phyloP scores from a whole-genome alignment of 495 filamentous ascomycete species.

The Tetracladium setigerum region DNA sequence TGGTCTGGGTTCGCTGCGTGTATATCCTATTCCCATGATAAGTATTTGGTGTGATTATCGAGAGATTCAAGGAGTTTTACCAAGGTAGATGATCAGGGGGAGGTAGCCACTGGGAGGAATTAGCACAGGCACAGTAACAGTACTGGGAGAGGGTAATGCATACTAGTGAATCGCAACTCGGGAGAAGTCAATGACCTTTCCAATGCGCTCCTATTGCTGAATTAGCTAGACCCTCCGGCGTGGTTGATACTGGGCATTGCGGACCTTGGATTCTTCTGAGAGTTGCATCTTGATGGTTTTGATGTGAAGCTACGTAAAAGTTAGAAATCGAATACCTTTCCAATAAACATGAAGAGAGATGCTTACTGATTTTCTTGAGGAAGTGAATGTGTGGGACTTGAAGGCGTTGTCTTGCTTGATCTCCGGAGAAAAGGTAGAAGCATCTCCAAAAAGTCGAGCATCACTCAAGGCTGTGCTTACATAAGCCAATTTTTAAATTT shows the following conservation, averaged over 20 bases:
- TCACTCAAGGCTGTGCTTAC: not conserved
- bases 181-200: constrained; percentile 88
- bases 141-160: constrained; percentile 62
- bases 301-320: not conserved
- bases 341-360: not conserved
- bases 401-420: not conserved
- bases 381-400: not conserved
- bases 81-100: constrained; percentile 93
- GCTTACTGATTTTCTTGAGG: not conserved
- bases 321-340: not conserved
- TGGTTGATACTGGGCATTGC: constrained; percentile 2
- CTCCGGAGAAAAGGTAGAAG: not conserved
- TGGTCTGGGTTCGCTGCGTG: constrained; percentile 83
- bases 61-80: constrained; percentile 41
- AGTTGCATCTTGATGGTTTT: constrained; percentile 65
- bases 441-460: too few species aligned
- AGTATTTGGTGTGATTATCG: constrained; percentile 16
- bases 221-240: constrained; percentile 4
- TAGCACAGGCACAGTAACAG: constrained; percentile 81
- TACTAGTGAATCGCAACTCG: constrained; percentile 97
- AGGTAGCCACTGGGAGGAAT: constrained; percentile 70
- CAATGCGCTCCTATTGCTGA: constrained; percentile 76
- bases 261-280: constrained; percentile 94
- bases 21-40: constrained; percentile 60
- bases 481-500: not conserved